Evolutionary conservation across 2,329 filamentous ascomycete genomes (phyloP), one percentile per base, ranked within the genome.

Genomic region (Colletotrichum sp.): DNA sequence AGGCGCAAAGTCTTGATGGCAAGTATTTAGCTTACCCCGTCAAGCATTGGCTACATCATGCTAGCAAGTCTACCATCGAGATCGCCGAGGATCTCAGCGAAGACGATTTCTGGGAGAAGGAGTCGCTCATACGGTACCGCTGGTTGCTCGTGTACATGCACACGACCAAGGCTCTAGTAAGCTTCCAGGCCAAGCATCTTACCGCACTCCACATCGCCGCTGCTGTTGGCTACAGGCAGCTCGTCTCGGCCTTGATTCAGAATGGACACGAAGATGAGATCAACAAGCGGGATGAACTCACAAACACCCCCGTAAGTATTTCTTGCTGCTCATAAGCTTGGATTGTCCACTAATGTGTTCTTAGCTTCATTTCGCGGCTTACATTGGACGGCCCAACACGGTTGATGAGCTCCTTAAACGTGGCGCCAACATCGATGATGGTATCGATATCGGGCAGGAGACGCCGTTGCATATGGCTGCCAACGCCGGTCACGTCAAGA

Each of bases 31-130:
- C 81, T 9, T 87, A 87, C 24, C 81, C 85, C 6, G 81, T 87
- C 6, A 86, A 85, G 64, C 77, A 87, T 43, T 87, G 86, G 86
- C 79, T 87, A 4, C 79, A 83, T 7, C 86, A 87, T 67, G 86
- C 84, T 3, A 84, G 84, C 57, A 85, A 85, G 65, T 85, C 86
- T 21, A 87, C 86, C 0, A 75, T 80, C 6, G 85, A 86, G 65
- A 85, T 87, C n/a, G 85, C 85, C 0, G 85, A 87, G 39, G 83
- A 83, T 12, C 77, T 87, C 3, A 85, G 84, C 69, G 85, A 86
- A 48, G 70, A 81, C 7, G 82, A 84, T 12, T 87, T 87, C 68
- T 87, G 86, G 86, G 81, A 82, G 34, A 77, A 75, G 0, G 81
- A 82, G 16, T 87, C 86, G 0, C 72, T 77, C 2, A 81, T 86